Conservation (phyloP, 2,329 filamentous ascomycete genomes). For the Colletotrichum destructivum region DNA sequence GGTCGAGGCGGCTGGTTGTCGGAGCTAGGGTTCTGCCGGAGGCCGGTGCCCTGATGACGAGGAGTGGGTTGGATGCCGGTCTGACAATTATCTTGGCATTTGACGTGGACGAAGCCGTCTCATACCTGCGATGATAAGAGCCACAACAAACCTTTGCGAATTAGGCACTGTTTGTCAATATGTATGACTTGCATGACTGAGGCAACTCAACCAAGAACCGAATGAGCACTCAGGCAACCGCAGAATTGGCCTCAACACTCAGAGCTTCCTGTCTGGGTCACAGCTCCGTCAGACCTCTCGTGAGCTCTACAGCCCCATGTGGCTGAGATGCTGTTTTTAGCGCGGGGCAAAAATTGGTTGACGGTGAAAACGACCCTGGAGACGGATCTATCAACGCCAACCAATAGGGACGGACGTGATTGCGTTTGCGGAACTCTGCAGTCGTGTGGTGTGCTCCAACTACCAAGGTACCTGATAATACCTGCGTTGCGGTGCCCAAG, state of each 20-base stretch:
- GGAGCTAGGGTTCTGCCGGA: constrained; percentile 33
- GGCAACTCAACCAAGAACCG: background rate
- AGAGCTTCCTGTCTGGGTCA: background rate
- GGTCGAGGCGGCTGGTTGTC: background rate
- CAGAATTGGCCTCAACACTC: constrained; percentile 8
- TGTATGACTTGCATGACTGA: background rate
- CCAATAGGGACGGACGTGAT: constrained; percentile 33
- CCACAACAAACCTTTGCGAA: background rate
- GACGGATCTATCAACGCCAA: background rate
- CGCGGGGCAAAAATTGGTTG: constrained; percentile 19
- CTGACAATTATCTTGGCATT: constrained; percentile 14
- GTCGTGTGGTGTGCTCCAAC: constrained; percentile 10
- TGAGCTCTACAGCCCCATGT: background rate
- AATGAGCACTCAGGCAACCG: background rate
- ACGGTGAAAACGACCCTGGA: constrained; percentile 29
- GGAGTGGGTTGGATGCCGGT: background rate
- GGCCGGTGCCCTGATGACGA: constrained; percentile 12
- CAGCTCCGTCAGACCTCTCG: background rate
- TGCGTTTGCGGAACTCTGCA: constrained; percentile 23
- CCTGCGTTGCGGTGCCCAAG: too few relatives aligned
- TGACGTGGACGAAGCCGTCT: constrained; percentile 9
- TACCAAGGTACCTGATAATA: constrained; percentile 4
- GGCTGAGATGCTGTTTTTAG: constrained; percentile 7
- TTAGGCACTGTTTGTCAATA: background rate
- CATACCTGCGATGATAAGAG: background rate